Evolutionary conservation across 805 yeast species (phyloP).

Genomic region (Saccharomyces eubayanus): DNA sequence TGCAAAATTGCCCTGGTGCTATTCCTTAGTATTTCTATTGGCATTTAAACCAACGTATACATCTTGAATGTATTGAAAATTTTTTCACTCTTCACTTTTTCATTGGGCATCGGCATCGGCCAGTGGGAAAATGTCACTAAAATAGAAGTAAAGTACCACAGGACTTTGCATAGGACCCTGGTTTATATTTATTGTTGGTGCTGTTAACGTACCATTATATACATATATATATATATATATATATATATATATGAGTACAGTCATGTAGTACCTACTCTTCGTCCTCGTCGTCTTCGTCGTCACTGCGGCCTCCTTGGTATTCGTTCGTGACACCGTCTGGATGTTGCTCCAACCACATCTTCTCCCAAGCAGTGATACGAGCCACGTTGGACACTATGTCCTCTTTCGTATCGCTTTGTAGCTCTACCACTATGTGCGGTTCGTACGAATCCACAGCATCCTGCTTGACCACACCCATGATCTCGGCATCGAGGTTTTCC

Average conservation of each 20-base stretch:
- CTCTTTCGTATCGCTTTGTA: conserved; percentile 62
- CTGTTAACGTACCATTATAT: background rate
- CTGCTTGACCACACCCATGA: conserved; percentile 81
- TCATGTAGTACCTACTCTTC: background rate
- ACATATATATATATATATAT: background rate
- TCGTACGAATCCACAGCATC: conserved; percentile 83
- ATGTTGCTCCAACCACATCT: conserved; percentile 62
- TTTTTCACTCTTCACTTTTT: background rate
- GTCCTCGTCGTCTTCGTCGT: conserved; percentile 10
- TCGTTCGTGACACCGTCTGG: conserved; percentile 54
- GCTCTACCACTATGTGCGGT: conserved; percentile 72
- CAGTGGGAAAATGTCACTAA: background rate
- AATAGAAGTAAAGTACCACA: background rate
- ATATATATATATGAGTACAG: background rate
- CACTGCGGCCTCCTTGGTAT: conserved; percentile 16
- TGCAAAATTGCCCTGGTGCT: background rate
- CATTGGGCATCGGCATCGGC: background rate
- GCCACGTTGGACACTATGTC: conserved; percentile 78
- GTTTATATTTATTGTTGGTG: background rate
- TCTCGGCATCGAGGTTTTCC: conserved; percentile 93
- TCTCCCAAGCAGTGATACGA: conserved; percentile 66
- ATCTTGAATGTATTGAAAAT: background rate
- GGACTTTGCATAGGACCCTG: background rate
- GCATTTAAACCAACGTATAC: background rate
- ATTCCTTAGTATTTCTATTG: background rate